Percentiles rank a stretch among this genome's conserved stretches.
Evolutionary conservation across 1,284 basidiomycete genomes (phyloP).

Genomic region (Papiliotrema terrestris): DNA sequence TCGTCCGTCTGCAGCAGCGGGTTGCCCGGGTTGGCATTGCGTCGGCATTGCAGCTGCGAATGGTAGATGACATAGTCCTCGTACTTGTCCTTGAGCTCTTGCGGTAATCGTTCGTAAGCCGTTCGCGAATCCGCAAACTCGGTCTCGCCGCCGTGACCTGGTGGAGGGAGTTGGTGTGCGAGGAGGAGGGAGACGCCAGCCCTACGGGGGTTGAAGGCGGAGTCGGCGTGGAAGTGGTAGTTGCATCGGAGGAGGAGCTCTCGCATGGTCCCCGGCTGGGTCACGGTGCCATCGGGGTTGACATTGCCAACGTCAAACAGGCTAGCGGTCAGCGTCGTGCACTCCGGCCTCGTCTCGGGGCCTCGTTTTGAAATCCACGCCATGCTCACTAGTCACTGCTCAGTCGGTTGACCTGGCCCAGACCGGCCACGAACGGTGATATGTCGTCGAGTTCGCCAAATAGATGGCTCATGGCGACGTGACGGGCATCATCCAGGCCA

Average conservation of each 20-base stretch:
- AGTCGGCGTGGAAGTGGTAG: slow-evolving; percentile 19
- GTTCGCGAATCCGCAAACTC: slow-evolving; percentile 36
- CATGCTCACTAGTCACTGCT: neutral
- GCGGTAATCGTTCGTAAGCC: slow-evolving; percentile 27
- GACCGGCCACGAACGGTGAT: slow-evolving; percentile 7
- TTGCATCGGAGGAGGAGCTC: slow-evolving; percentile 17
- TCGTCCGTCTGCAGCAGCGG: slow-evolving; percentile 22
- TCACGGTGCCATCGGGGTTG: slow-evolving; percentile 18
- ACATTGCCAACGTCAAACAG: slow-evolving; percentile 25
- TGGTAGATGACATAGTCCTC: slow-evolving; percentile 34
- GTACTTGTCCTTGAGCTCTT: slow-evolving; percentile 29
- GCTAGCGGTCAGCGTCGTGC: neutral
- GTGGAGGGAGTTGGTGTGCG: slow-evolving; percentile 32
- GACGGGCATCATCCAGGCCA: slow-evolving; percentile 14
- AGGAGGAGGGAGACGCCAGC: slow-evolving; percentile 27
- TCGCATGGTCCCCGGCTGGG: slow-evolving; percentile 16
- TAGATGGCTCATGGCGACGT: slow-evolving; percentile 6
- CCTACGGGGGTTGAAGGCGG: slow-evolving; percentile 17
- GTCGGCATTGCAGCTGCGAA: slow-evolving; percentile 27
- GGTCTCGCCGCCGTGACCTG: slow-evolving; percentile 29
- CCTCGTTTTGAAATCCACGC: no score
- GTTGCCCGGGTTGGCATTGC: slow-evolving; percentile 25
- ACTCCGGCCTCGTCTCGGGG: no score
- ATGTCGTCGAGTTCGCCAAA: slow-evolving; percentile 22
- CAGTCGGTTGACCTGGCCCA: neutral